phyloP scores from a whole-genome alignment of 768 basidiomycete genomes.

The Naganishia kalamii region DNA sequence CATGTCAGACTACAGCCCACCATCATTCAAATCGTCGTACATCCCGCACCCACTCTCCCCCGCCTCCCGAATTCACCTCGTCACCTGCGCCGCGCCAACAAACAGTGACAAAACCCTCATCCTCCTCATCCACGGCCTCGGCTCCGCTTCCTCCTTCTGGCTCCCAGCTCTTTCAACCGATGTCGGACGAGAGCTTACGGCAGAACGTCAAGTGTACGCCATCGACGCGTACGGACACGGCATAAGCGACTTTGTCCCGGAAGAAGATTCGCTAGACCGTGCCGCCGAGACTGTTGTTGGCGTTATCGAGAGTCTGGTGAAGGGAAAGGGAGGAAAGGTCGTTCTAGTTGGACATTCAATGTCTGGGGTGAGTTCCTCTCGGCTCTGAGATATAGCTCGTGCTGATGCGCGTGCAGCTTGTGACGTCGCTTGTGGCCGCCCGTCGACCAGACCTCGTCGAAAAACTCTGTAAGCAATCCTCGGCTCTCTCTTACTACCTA shows the following conservation, averaged over 20 bases:
- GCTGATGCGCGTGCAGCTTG: not conserved
- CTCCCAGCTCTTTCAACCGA: not conserved
- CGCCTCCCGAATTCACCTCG: not conserved
- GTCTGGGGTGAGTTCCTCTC: constrained; percentile 14
- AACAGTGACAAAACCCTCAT: not conserved
- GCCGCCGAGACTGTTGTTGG: constrained; percentile 4
- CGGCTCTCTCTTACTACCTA: not conserved
- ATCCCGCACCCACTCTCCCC: constrained; percentile 10
- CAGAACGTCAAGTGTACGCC: not conserved
- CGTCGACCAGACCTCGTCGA: not conserved
- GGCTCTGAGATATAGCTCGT: not conserved
- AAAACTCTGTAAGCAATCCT: constrained; percentile 11
- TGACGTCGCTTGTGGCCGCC: constrained; percentile 4
- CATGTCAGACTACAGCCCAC: constrained; percentile 10
- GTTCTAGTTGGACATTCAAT: constrained; percentile 19
- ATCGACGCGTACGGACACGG: constrained; percentile 21
- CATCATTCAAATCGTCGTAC: constrained; percentile 4
- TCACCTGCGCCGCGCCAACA: not conserved
- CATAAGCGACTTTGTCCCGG: not conserved
- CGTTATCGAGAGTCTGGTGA: constrained; percentile 5
- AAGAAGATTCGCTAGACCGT: not conserved
- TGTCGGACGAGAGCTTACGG: not conserved
- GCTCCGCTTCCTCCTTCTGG: constrained; percentile 19
- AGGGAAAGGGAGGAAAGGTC: not conserved
- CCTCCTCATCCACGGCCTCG: constrained; percentile 21